Conservation (phyloP, 768 basidiomycete species). For the Ramaria sp. region DNA sequence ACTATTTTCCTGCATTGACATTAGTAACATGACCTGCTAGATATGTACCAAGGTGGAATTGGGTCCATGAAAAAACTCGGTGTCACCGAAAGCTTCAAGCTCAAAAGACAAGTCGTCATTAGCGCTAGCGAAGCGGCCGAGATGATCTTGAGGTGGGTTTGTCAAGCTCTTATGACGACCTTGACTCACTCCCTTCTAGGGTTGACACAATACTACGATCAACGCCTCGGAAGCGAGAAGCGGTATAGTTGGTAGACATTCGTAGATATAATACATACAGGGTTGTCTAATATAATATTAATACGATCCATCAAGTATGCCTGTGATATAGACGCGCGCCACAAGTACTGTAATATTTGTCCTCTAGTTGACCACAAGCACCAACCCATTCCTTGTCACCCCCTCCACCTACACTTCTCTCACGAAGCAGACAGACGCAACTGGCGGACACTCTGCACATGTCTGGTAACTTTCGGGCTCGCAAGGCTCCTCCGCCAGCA, state of each 20-base stretch:
- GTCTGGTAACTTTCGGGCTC: constrained; percentile 46
- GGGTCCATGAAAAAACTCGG: constrained; percentile 84
- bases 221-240: constrained; percentile 79
- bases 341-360: not conserved
- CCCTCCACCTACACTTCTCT: not conserved
- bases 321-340: not conserved
- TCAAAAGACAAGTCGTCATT: constrained; percentile 89
- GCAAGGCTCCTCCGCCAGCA: constrained; percentile 62
- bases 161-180: not conserved
- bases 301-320: no score
- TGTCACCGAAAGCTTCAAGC: constrained; percentile 93
- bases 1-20: not conserved
- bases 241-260: constrained; percentile 32
- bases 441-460: constrained; percentile 16
- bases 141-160: constrained; percentile 86
- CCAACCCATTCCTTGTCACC: not conserved
- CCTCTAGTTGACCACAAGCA: not conserved
- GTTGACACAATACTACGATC: constrained; percentile 89
- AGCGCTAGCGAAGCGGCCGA: constrained; percentile 95
- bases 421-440: not conserved
- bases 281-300: no score
- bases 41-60: constrained; percentile 80
- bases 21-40: constrained; percentile 27
- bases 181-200: constrained; percentile 26
- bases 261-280: no score